Percentiles rank a stretch among this genome's conserved stretches.
These are phyloP conservation scores for Sarocladium oryzae DNA, from an alignment of 2,329 filamentous ascomycete species.

Conservation along the genomic window DNA sequence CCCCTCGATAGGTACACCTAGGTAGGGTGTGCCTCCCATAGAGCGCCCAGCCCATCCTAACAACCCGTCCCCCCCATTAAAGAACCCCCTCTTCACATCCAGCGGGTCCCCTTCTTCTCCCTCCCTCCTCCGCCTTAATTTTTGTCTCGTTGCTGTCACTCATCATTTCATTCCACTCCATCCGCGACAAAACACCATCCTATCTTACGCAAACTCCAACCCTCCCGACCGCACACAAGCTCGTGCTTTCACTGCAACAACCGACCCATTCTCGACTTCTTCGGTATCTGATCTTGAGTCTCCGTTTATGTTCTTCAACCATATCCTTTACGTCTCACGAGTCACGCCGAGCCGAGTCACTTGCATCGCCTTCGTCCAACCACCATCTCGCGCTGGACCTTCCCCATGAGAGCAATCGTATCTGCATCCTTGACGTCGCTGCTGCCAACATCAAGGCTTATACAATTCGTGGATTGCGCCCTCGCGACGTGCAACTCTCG, in stretches of 20 bases:
- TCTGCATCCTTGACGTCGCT: not conserved
- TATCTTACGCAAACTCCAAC: not conserved
- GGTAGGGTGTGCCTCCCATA: not conserved
- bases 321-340: not conserved
- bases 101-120: conserved; percentile 1
- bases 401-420: not conserved
- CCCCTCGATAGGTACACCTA: not conserved
- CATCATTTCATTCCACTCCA: not conserved
- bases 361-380: not conserved
- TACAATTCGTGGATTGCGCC: not conserved
- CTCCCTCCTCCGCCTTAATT: conserved; percentile 4
- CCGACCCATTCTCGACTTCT: not conserved
- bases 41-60: too few species aligned
- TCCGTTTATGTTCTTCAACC: not conserved
- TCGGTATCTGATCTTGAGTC: not conserved
- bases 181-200: not conserved
- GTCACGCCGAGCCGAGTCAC: not conserved
- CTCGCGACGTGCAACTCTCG: not conserved
- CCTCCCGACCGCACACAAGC: not conserved
- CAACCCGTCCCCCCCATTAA: not conserved
- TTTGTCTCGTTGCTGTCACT: conserved; percentile 4
- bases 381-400: not conserved
- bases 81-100: not conserved
- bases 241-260: not conserved
- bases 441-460: not conserved